Conservation (phyloP, 345 rosid genomes). For the Punica granatum region DNA sequence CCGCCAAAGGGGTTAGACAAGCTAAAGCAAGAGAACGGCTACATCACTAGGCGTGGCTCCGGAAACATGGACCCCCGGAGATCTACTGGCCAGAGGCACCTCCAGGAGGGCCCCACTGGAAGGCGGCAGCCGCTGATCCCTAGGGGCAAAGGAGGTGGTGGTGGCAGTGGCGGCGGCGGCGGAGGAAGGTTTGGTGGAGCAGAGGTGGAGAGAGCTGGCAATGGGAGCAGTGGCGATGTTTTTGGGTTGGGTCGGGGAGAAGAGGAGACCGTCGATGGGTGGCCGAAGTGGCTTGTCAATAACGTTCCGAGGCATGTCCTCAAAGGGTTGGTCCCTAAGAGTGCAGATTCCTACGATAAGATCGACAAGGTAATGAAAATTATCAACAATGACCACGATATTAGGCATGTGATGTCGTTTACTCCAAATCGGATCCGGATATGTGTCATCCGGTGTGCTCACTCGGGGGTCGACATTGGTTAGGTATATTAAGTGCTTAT, state of each 20-base stretch:
- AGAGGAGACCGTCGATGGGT: slow-evolving; percentile 33
- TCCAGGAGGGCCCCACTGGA: not conserved
- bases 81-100: slow-evolving; percentile 37
- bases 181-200: slow-evolving; percentile 9
- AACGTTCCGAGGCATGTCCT: slow-evolving; percentile 44
- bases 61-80: slow-evolving; percentile 18
- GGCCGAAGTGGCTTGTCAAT: slow-evolving; percentile 63
- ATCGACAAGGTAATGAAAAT: slow-evolving; percentile 41
- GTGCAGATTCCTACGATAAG: slow-evolving; percentile 56
- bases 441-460: not conserved
- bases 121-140: not conserved
- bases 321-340: slow-evolving; percentile 45
- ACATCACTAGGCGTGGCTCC: slow-evolving; percentile 11
- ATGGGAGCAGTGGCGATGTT: slow-evolving; percentile 8
- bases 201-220: not conserved
- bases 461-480: not conserved
- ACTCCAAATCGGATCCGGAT: not conserved
- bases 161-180: slow-evolving; percentile 9
- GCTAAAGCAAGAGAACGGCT: slow-evolving; percentile 44
- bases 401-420: not conserved
- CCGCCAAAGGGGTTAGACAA: slow-evolving; percentile 29
- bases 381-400: not conserved
- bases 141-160: not conserved
- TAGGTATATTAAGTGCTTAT: not conserved
- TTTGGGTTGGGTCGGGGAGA: slow-evolving; percentile 1